These are phyloP conservation scores for Sporothrix curviconia DNA, from an alignment of 2,329 filamentous ascomycete genomes.

Conservation along the genomic window DNA sequence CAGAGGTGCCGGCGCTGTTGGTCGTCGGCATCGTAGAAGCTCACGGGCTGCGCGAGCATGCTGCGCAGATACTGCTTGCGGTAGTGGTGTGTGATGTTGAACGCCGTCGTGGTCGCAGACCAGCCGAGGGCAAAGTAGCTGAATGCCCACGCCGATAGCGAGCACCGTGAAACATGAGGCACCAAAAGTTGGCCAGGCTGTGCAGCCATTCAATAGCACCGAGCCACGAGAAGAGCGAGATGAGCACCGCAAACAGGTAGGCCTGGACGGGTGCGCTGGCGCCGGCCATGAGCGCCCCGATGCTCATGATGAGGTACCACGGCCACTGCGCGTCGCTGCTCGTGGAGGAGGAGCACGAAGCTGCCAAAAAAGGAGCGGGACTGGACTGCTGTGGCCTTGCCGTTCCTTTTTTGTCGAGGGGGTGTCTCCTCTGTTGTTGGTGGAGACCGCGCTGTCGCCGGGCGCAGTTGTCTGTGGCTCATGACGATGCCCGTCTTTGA, in stretches of 20 bases:
- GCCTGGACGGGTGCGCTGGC: conserved; percentile 36
- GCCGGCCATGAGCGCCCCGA: conserved; percentile 36
- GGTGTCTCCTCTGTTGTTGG: no score
- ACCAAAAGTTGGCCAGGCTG: conserved; percentile 46
- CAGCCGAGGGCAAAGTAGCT: conserved; percentile 46
- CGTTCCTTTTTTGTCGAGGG: no score
- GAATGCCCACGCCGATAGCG: conserved; percentile 44
- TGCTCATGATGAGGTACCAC: conserved; percentile 44
- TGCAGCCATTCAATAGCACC: conserved; percentile 23
- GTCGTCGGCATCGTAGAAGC: conserved; percentile 55
- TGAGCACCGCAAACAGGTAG: conserved; percentile 48
- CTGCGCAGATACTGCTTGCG: conserved; percentile 55
- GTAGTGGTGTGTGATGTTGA: conserved; percentile 45
- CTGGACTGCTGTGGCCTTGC: no score
- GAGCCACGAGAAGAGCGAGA: conserved; percentile 38
- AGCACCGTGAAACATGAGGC: conserved; percentile 59
- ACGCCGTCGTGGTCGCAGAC: conserved; percentile 10
- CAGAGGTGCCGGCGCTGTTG: conserved; percentile 55
- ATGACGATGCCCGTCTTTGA: neutral
- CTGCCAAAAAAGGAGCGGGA: conserved; percentile 44
- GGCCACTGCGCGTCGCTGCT: conserved; percentile 48
- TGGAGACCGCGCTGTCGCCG: neutral
- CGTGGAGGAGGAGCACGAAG: conserved; percentile 51
- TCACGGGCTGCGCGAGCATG: conserved; percentile 52
- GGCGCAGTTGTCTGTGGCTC: neutral